These are phyloP conservation scores for Pachysandra terminalis DNA, from an alignment of 164 flowering plant genomes.

Conservation along the genomic window DNA sequence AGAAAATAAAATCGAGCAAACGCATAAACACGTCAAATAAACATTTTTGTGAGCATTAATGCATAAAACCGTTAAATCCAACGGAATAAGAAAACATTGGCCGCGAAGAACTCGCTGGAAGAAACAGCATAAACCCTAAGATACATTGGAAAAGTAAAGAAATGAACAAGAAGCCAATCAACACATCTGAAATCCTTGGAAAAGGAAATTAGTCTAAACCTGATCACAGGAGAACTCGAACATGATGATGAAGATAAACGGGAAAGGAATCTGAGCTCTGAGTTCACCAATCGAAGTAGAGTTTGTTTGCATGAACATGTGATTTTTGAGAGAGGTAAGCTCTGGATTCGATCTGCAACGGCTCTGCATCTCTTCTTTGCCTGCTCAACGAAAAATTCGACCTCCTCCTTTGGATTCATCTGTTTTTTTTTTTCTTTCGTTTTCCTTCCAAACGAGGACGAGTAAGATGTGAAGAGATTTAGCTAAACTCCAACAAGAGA, in stretches of 20 bases:
- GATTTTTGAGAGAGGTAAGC: conserved; percentile 37
- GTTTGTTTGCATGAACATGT: conserved; percentile 54
- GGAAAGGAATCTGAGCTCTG: conserved; percentile 76
- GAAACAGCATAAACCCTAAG: not conserved
- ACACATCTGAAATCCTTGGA: not conserved
- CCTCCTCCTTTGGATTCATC: not conserved
- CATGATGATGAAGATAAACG: conserved; percentile 23
- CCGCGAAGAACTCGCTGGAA: too few relatives aligned
- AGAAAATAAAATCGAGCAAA: too few relatives aligned
- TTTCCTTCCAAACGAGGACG: too few relatives aligned
- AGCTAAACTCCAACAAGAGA: too few relatives aligned
- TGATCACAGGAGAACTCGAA: conserved; percentile 27
- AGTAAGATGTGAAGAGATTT: too few relatives aligned
- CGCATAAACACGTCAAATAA: too few relatives aligned
- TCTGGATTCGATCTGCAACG: conserved; percentile 24
- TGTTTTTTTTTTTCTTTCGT: not conserved
- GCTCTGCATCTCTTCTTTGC: conserved; percentile 52
- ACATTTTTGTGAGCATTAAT: too few relatives aligned
- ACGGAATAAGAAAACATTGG: too few relatives aligned
- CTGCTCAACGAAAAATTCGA: conserved; percentile 25
- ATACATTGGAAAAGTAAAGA: not conserved
- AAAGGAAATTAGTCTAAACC: conserved; percentile 22
- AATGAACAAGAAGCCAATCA: not conserved
- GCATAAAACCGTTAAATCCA: too few relatives aligned
- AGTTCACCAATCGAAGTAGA: conserved; percentile 47